Base-by-base conservation (phyloP, 208 protist genomes). In the Crithidia brevicula region DNA sequence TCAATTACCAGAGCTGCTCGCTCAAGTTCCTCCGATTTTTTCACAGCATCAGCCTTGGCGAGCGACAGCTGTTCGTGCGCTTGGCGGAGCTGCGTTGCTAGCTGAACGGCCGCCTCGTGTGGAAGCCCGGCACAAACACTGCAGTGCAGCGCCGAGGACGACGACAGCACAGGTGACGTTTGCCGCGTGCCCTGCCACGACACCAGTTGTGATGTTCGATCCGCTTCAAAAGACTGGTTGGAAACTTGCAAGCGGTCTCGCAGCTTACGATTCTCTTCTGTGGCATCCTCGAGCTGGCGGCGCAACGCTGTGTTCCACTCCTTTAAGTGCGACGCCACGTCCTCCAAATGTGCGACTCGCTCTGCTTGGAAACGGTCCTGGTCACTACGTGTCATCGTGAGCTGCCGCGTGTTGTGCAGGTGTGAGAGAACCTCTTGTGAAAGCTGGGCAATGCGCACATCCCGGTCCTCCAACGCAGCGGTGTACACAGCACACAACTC, bases 381-480 rank as follows among this genome's bases (percentile, higher is more conserved):
- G n/a, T 75, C 61, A n/a, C 34, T 58, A 4, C 60, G 69, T 4
- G 54, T 10, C 5, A 22, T 5, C n/a, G 45, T 27, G 13, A 59
- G 27, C 42, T 68, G 61, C 2, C 69, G 69, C 2, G 69, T 15
- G 8, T 54, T 52, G 27, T 83, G 68, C 0, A 77, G 61, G 33
- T 72, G n/a, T 22, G 74, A n/a, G n/a, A 72, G 18, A 2, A 88
- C 47, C 40, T 79, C 63, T 28, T 88, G 79, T 0, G 78, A 81
- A 3, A 88, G 70, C 57, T 86, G 82, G 0, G 78, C 80, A 45
- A 91, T 67, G 22, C 85, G 85, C 31, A 91, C 61, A 45, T 91
- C 85, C 11, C 85, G 71, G n/a, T 81, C 62, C 31, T 91, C 82
- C 33, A 88, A 49, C 1, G 79, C 71, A 23, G 60, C 42, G 7